Evolutionary conservation across 2,329 filamentous ascomycete genomes (phyloP), one percentile per base, ranked within the genome.

Genomic region (Botrytis fabae): DNA sequence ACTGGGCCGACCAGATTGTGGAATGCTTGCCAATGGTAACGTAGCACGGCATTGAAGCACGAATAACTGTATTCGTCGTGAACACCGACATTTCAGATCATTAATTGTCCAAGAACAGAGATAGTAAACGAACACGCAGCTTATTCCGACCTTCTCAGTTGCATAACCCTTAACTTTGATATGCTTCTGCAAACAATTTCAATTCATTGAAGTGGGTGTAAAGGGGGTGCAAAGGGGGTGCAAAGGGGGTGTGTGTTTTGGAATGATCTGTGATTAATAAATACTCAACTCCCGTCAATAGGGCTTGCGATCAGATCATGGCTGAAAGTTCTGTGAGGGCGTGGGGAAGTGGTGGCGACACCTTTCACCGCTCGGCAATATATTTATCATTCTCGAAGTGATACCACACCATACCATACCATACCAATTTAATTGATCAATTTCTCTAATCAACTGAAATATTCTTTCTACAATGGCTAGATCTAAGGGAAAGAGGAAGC

Each of bases 401-500:
- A 57, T n/a, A 51, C 28, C 28, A 28, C 2, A 1, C 32, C 28
- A 28, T 28, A 1, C 32, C 32, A 32, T 32, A 32, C 32, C 32
- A 32, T 32, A 32, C 32, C 32, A 32, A 25, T 32, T 28, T 35
- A 42, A 35, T 35, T 54, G 9, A 32, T 28, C n/a, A 40, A 40
- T 28, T 54, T 28, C 35, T 54, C 46, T 4, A 46, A n/a, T 35
- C 7, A 44, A 35, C 25, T 8, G n/a, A 22, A 48, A 48, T 20
- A 38, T 40, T 51, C 54, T 57, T 42, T 25, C n/a, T 16, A 77
- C 69, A 73, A 85, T 85, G 84, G 79, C 82, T 25, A 85, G 85
- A 78, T 82, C 81, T 42, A 87, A 85, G 73, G 79, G 82, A 4
- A 82, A 83, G 40, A 84, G 87, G 78, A 82, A 85, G 73, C 86